These are phyloP conservation scores for Nothophytophthora sp. DNA, from an alignment of 352 stramenopile species.

Conservation along the genomic window DNA sequence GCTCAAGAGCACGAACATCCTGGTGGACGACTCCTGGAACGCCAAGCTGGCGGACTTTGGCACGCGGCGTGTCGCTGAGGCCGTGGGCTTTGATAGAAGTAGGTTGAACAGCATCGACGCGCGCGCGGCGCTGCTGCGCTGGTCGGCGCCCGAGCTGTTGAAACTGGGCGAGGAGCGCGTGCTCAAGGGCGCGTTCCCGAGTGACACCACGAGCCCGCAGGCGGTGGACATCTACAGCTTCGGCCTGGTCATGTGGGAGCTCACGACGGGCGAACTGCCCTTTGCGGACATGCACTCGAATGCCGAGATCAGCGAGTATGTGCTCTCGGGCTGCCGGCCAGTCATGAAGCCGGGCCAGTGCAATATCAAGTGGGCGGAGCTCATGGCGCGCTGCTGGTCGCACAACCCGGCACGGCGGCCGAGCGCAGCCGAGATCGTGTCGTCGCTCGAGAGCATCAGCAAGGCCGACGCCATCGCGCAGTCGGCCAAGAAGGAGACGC, in stretches of 20 bases:
- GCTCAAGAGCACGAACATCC: slow-evolving; percentile 89
- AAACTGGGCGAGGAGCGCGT: slow-evolving; percentile 78
- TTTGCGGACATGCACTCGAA: slow-evolving; percentile 71
- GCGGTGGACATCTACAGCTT: slow-evolving; percentile 90
- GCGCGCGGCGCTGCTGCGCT: slow-evolving; percentile 61
- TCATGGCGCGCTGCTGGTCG: slow-evolving; percentile 86
- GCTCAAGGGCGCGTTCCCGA: slow-evolving; percentile 59
- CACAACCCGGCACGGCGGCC: slow-evolving; percentile 71
- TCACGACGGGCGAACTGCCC: slow-evolving; percentile 81
- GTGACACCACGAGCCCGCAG: slow-evolving; percentile 52
- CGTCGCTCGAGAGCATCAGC: slow-evolving; percentile 76
- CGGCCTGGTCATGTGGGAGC: slow-evolving; percentile 88
- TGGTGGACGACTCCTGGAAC: slow-evolving; percentile 90
- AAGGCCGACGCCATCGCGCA: slow-evolving; percentile 68
- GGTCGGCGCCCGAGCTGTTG: slow-evolving; percentile 79
- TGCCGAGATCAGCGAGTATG: slow-evolving; percentile 72
- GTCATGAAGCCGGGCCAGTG: slow-evolving; percentile 76
- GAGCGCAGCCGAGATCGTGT: slow-evolving; percentile 81
- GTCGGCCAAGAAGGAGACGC: slow-evolving; percentile 62
- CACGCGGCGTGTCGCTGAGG: slow-evolving; percentile 76
- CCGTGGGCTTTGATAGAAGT: slow-evolving; percentile 72
- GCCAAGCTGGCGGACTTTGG: slow-evolving; percentile 89
- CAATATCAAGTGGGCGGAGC: slow-evolving; percentile 84
- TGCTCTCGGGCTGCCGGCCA: slow-evolving; percentile 73
- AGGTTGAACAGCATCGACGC: slow-evolving; percentile 61